Base-by-base conservation (phyloP, 2,329 filamentous ascomycete genomes). In the Coniochaeta sp. region DNA sequence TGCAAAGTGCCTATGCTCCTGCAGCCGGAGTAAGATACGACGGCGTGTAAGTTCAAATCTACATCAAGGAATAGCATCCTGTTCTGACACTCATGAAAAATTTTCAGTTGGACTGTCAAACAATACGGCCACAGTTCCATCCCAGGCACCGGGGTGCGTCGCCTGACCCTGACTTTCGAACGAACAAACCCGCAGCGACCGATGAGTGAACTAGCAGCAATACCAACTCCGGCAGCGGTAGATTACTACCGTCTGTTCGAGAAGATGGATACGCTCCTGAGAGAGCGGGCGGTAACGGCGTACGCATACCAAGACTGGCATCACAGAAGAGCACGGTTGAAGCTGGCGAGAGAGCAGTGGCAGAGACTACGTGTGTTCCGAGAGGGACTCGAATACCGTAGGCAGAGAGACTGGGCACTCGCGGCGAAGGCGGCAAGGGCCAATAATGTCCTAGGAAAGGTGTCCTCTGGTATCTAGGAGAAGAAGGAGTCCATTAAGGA, bases 221-320 rank as follows among this genome's bases (percentile, higher is more conserved):
- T 82, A 14, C 83, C 83, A 0, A 73, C 68, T 12, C 82, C 82
- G 1, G 82, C 81, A 1, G 79, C 85, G 66, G 64, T 82, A 6
- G 83, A 86, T 62, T 82, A 86, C 61, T 86, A 80, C 81, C 61
- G 71, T 1, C 65, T 82, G 9, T 84, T 79, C 67, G 73, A 81
- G 64, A 77, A 76, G 63, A 67, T 76, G 33, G 75, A 81, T 67
- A 75, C 71, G 12, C 28, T 34, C 22, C 6, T 38, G 14, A 24
- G 14, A 34, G 4, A 34, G 2, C 17, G n/a, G 7, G 31, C 33
- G 14, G 33, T 38, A 14, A 57, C 33, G 31, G 54, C 31, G 26
- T 4, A 36, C 33, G 8, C 31, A 22, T 36, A 36, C 34, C 31
- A 16, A 22, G 6, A 57, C 6, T 57, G 54, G 54, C 33, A 57